phyloP scores from a whole-genome alignment of 2,329 filamentous ascomycete species.

The Penicillium sp. region DNA sequence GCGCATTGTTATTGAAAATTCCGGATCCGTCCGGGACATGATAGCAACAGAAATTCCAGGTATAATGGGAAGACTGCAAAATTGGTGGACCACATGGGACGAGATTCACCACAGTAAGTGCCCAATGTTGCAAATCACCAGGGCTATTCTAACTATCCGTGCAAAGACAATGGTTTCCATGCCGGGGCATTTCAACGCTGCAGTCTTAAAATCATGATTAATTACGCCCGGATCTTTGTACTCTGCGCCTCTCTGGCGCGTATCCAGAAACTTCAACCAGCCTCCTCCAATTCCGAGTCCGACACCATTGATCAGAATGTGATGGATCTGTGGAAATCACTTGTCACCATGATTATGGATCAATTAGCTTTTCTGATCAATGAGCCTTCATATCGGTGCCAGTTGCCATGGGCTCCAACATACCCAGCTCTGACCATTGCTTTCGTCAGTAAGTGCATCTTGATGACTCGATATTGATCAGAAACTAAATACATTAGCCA shows the following conservation, averaged over 20 bases:
- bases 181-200: constrained; percentile 34
- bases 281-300: constrained; percentile 14
- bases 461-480: too few species aligned
- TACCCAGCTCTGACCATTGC: constrained; percentile 34
- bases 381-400: constrained; percentile 31
- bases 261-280: constrained; percentile 31
- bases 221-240: constrained; percentile 32
- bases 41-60: constrained; percentile 26
- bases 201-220: constrained; percentile 32
- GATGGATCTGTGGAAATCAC: constrained; percentile 28
- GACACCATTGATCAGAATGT: constrained; percentile 23
- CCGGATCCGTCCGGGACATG: constrained; percentile 23
- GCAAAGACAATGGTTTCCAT: constrained; percentile 33
- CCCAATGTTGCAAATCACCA: not conserved
- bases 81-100: constrained; percentile 35
- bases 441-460: constrained; percentile 36
- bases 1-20: constrained; percentile 28
- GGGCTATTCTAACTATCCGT: not conserved
- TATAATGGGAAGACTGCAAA: constrained; percentile 29
- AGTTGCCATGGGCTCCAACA: constrained; percentile 32
- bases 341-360: constrained; percentile 32
- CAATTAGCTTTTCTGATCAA: constrained; percentile 30
- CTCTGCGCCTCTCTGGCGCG: constrained; percentile 31
- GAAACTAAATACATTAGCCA: constrained; percentile 18
- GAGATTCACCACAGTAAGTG: constrained; percentile 31